Evolutionary conservation across 768 basidiomycete species (phyloP).

Genomic region (Agaricus sinodeliciosus): DNA sequence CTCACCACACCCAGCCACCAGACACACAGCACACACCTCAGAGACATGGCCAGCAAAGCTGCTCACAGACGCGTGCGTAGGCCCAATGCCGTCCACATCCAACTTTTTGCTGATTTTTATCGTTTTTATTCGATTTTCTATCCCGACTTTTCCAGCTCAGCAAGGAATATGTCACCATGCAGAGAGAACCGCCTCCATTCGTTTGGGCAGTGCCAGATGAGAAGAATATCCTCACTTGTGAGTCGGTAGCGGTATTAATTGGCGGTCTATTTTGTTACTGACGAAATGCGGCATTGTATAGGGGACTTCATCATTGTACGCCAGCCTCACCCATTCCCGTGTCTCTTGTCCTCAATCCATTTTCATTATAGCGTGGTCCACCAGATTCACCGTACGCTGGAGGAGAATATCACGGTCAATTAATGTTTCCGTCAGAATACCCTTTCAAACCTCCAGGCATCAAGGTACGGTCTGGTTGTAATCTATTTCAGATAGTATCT

Average conservation of each 20-base stretch:
- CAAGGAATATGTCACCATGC: constrained; percentile 91
- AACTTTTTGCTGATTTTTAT: not conserved
- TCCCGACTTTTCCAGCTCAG: constrained; percentile 61
- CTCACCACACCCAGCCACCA: constrained; percentile 15
- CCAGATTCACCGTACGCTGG: constrained; percentile 87
- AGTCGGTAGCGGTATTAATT: constrained; percentile 23
- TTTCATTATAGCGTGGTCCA: constrained; percentile 68
- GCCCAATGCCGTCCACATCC: not conserved
- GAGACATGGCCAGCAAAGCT: constrained; percentile 74
- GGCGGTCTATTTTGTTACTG: not conserved
- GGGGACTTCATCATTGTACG: constrained; percentile 94
- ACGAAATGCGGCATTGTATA: constrained; percentile 21
- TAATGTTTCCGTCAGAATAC: constrained; percentile 91
- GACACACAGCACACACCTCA: constrained; percentile 2
- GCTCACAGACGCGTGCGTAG: constrained; percentile 72
- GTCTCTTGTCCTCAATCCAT: constrained; percentile 11
- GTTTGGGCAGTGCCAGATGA: constrained; percentile 95
- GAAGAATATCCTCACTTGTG: constrained; percentile 95
- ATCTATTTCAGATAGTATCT: constrained; percentile 1
- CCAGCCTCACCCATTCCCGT: constrained; percentile 8
- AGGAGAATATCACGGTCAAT: constrained; percentile 91
- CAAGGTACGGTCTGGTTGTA: constrained; percentile 49
- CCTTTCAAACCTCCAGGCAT: constrained; percentile 97
- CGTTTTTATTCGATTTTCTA: not conserved
- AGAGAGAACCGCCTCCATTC: constrained; percentile 90